phyloP scores from a whole-genome alignment of 768 basidiomycete species.

The Lactarius pseudohatsudake region DNA sequence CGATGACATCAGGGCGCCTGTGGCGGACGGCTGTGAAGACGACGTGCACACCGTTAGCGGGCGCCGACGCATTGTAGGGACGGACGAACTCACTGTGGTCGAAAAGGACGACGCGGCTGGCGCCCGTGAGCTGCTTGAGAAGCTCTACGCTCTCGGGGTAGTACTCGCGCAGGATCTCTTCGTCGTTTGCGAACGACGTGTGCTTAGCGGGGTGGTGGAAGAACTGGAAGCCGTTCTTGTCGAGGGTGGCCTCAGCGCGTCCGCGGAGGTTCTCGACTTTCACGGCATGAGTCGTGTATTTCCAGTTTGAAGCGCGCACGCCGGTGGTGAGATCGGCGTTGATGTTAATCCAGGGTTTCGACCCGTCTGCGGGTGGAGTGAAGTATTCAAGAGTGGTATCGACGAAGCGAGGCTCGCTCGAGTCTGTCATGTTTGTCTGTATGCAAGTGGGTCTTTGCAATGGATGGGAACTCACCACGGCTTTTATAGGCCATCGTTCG shows the following conservation, averaged over 20 bases:
- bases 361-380: slow-evolving; percentile 33
- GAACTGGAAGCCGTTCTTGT: slow-evolving; percentile 54
- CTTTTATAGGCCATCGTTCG: background rate
- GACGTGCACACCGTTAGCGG: background rate
- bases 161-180: slow-evolving; percentile 53
- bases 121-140: slow-evolving; percentile 59
- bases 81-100: slow-evolving; percentile 53
- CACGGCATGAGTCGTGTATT: slow-evolving; percentile 34
- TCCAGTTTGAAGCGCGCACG: slow-evolving; percentile 41
- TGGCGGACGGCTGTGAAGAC: slow-evolving; percentile 43
- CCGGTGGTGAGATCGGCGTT: slow-evolving; percentile 34
- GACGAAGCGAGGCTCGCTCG: slow-evolving; percentile 21
- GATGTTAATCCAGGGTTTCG: slow-evolving; percentile 32
- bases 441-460: background rate
- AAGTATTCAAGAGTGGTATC: slow-evolving; percentile 30
- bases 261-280: slow-evolving; percentile 56
- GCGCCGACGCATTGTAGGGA: background rate
- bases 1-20: slow-evolving; percentile 39
- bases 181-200: slow-evolving; percentile 49
- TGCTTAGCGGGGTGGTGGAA: slow-evolving; percentile 42
- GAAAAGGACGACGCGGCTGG: slow-evolving; percentile 59
- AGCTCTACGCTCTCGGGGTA: slow-evolving; percentile 61
- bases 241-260: slow-evolving; percentile 45
- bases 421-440: slow-evolving; percentile 5
- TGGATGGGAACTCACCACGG: background rate